Base-by-base conservation (phyloP, 805 yeast genomes). In the Kazachstania viticola region DNA sequence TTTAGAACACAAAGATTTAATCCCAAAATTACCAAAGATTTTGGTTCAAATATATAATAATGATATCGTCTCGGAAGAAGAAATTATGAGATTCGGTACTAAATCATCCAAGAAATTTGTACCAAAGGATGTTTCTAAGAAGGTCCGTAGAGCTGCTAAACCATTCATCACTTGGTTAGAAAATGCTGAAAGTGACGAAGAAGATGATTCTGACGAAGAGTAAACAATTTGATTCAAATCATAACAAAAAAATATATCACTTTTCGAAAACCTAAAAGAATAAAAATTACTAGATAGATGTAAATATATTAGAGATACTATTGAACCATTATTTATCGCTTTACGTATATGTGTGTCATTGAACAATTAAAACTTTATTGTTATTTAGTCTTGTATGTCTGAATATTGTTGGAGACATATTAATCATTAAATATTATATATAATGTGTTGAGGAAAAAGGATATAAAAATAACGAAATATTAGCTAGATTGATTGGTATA, bases 81-180 rank as follows among this genome's bases (percentile, higher is more conserved):
- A 72, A 27, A 70, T 84, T 31, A 56, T 69, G 46, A 71, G 71
- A 29, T 91, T 95, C 84, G 96, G 95, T 51, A 71, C 88, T 32
- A 56, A 85, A 75, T 61, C 87, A 25, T 80, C 94, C 32, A 85
- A 85, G 67, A 87, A 85, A 60, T 91, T 78, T 50, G 95, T 91
- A 38, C 81, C 93, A 39, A 91, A 88, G 65, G 94, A 84, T 29
- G 69, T 75, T 21, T 79, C 93, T 32, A 88, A 88, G 66, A 88
- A 82, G 70, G 94, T 87, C 31, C 81, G 95, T 61, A 82, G 77
- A 62, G 91, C 95, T 28, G 96, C 96, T 39, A 87, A 85, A 62
- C 94, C 97, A 19, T 91, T 91, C 63, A 65, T 91, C 42, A 75
- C 79, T 44, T 91, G 98, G 98, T 73, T 91, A 45, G 78, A 84